A percentile compares a stretch with the other conserved stretches of the same genome.
phyloP scores from a whole-genome alignment of 2,329 filamentous ascomycete genomes.

The Xylariaceae sp. region DNA sequence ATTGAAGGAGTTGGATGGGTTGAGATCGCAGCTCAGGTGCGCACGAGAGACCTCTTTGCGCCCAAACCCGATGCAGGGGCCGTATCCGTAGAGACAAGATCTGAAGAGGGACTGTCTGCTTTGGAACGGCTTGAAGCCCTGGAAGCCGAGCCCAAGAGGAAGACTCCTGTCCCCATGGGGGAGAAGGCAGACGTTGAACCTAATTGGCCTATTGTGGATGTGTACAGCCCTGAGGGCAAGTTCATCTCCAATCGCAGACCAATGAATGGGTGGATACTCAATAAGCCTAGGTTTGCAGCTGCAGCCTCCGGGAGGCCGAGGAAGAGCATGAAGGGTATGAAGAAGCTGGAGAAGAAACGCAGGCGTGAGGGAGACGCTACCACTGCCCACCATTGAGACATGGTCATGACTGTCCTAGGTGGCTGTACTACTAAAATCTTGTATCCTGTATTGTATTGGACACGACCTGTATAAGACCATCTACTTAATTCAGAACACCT shows the following conservation, averaged over 20 bases:
- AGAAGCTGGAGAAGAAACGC: conserved; percentile 46
- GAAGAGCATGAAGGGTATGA: conserved; percentile 63
- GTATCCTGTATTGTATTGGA: no score
- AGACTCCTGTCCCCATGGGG: conserved; percentile 2
- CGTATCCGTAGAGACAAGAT: conserved; percentile 12
- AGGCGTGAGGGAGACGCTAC: conserved; percentile 18
- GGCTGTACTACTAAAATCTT: no score
- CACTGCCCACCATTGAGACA: neutral
- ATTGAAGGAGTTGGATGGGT: conserved; percentile 94
- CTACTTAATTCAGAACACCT: no score
- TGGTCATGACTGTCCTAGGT: no score
- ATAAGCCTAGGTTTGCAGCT: conserved; percentile 49
- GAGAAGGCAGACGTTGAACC: conserved; percentile 23
- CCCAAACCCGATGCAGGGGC: conserved; percentile 8
- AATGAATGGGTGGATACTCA: conserved; percentile 67
- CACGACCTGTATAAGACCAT: no score
- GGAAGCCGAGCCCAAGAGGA: conserved; percentile 6
- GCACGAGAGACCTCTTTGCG: conserved; percentile 47
- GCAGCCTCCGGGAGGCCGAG: conserved; percentile 57
- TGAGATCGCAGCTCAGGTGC: conserved; percentile 78
- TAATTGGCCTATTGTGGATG: conserved; percentile 69
- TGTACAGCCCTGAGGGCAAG: conserved; percentile 81
- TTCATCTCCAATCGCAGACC: conserved; percentile 65
- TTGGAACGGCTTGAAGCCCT: conserved; percentile 18
- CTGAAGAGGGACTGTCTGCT: conserved; percentile 12